Conservation (phyloP, 2,329 filamentous ascomycete genomes). For the Aspergillus luchuensis region DNA sequence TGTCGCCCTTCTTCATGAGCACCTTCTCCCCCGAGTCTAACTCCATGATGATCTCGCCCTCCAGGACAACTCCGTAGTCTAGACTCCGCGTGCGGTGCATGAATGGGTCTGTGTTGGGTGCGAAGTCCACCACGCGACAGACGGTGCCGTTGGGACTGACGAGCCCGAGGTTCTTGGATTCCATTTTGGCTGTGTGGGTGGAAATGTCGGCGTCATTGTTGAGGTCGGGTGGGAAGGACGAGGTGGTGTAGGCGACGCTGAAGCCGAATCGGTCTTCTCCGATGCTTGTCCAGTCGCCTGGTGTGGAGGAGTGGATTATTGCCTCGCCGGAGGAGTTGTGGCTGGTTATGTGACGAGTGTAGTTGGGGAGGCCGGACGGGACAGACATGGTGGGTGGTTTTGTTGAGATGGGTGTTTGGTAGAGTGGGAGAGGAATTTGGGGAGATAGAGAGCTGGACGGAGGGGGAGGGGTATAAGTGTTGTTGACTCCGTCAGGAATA, state of each 20-base stretch:
- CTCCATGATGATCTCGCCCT: slow-evolving; percentile 56
- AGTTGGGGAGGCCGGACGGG: slow-evolving; percentile 29
- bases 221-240: slow-evolving; percentile 38
- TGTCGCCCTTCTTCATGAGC: slow-evolving; percentile 53
- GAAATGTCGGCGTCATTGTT: slow-evolving; percentile 40
- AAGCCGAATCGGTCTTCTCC: slow-evolving; percentile 39
- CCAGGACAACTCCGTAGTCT: slow-evolving; percentile 59
- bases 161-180: slow-evolving; percentile 35
- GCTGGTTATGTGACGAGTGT: slow-evolving; percentile 41
- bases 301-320: slow-evolving; percentile 37
- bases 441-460: not conserved
- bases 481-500: too few relatives aligned
- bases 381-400: too few relatives aligned
- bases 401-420: too few relatives aligned
- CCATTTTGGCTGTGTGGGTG: slow-evolving; percentile 32
- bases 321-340: slow-evolving; percentile 41
- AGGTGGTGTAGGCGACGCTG: slow-evolving; percentile 46
- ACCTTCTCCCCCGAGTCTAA: slow-evolving; percentile 55
- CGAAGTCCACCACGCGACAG: slow-evolving; percentile 53
- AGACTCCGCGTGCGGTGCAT: slow-evolving; percentile 59
- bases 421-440: not conserved
- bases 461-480: not conserved
- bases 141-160: slow-evolving; percentile 47
- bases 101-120: slow-evolving; percentile 44
- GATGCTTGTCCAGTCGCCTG: slow-evolving; percentile 31